Percentiles rank a stretch among this genome's conserved stretches.
Evolutionary conservation across 1,284 basidiomycete species (phyloP).

Genomic region (Ustilago vetiveriae): DNA sequence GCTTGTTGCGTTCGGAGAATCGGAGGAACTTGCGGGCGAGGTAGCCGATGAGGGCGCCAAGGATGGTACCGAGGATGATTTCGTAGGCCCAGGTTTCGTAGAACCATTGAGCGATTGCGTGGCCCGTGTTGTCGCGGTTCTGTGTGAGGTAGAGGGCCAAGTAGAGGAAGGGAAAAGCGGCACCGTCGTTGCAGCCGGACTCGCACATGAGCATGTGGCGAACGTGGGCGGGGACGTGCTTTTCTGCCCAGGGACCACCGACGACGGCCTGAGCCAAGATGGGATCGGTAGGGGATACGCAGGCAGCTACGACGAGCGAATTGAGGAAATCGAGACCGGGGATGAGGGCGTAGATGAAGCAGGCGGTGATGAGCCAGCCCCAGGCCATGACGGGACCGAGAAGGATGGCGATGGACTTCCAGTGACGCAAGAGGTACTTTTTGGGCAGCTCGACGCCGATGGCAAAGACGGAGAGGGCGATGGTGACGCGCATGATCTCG

Average conservation of each 20-base stretch:
- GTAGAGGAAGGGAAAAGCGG: conserved; percentile 93
- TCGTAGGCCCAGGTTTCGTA: conserved; percentile 74
- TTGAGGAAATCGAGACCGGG: conserved; percentile 56
- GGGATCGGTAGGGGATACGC: conserved; percentile 95
- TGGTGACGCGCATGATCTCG: conserved; percentile 93
- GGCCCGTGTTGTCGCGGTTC: conserved; percentile 74
- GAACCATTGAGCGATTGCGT: conserved; percentile 70
- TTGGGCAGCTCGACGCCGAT: conserved; percentile 78
- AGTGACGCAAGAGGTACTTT: conserved; percentile 85
- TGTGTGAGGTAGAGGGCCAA: conserved; percentile 89
- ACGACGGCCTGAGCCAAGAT: conserved; percentile 75
- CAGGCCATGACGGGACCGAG: conserved; percentile 86
- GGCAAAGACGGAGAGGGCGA: conserved; percentile 96
- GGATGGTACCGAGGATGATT: conserved; percentile 79
- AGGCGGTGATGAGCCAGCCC: conserved; percentile 85
- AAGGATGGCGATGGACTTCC: conserved; percentile 86
- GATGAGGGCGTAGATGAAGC: conserved; percentile 62
- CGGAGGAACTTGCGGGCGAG: conserved; percentile 92
- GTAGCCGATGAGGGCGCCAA: conserved; percentile 83
- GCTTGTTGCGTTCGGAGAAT: conserved; percentile 85
- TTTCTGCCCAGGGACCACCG: conserved; percentile 97
- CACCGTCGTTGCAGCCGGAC: conserved; percentile 79
- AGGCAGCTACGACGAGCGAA: conserved; percentile 76
- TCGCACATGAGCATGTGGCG: conserved; percentile 92
- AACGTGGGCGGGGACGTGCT: conserved; percentile 95